A percentile compares a stretch with the other conserved stretches of the same genome.
Evolutionary conservation across 805 yeast species (phyloP).

Genomic region (Komagataella pastoris): DNA sequence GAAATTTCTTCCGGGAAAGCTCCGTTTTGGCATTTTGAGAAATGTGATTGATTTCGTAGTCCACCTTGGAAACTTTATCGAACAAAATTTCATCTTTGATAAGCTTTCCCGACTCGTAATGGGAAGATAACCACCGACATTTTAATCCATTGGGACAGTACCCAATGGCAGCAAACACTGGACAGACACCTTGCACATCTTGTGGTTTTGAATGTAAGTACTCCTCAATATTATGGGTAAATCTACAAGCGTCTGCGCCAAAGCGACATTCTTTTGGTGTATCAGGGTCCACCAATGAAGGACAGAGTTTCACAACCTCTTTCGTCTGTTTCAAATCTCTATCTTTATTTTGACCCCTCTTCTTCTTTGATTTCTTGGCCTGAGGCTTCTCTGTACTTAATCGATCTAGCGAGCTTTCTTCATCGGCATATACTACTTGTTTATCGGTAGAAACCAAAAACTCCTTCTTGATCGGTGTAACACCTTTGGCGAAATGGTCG

Average conservation of each 20-base stretch:
- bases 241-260: slow-evolving; percentile 63
- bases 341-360: slow-evolving; percentile 70
- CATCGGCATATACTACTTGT: slow-evolving; percentile 22
- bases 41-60: slow-evolving; percentile 55
- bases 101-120: slow-evolving; percentile 37
- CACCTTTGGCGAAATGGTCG: slow-evolving; percentile 29
- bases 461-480: slow-evolving; percentile 69
- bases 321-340: slow-evolving; percentile 61
- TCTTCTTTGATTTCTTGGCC: slow-evolving; percentile 23
- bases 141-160: slow-evolving; percentile 87
- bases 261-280: slow-evolving; percentile 35
- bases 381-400: slow-evolving; percentile 26
- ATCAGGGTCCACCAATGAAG: slow-evolving; percentile 44
- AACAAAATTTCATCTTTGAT: slow-evolving; percentile 27
- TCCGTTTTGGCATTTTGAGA: slow-evolving; percentile 26
- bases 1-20: slow-evolving; percentile 50
- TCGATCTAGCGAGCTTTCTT: slow-evolving; percentile 28
- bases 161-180: slow-evolving; percentile 72
- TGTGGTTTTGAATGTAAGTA: slow-evolving; percentile 55
- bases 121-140: slow-evolving; percentile 82
- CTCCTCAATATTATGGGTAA: slow-evolving; percentile 56
- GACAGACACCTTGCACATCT: slow-evolving; percentile 73
- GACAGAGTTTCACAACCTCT: slow-evolving; percentile 56
- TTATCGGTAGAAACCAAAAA: slow-evolving; percentile 27
- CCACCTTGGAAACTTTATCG: slow-evolving; percentile 18